phyloP scores from a whole-genome alignment of 352 stramenopile genomes.

The Pythium brachiatum region DNA sequence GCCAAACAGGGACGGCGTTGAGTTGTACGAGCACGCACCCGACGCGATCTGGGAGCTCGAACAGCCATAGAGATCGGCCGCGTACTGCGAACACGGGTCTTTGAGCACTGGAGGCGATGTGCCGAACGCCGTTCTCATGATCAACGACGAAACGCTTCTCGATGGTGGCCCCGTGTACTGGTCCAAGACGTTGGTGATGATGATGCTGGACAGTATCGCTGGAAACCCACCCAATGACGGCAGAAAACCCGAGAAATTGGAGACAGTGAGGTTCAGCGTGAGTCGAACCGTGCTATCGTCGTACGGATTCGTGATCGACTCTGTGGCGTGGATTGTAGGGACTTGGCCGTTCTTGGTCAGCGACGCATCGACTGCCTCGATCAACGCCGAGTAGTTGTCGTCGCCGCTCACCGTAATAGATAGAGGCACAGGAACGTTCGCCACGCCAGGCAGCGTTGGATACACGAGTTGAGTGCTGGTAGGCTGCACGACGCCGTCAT shows the following conservation, averaged over 20 bases:
- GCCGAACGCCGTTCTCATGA: not conserved
- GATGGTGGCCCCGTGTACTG: not conserved
- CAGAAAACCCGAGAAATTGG: not conserved
- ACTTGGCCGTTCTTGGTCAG: not conserved
- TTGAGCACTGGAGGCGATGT: not conserved
- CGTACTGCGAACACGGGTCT: slow-evolving; percentile 7
- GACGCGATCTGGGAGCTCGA: not conserved
- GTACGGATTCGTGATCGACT: not conserved
- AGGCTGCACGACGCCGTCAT: not conserved
- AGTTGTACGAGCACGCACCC: slow-evolving; percentile 13
- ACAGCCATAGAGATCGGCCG: slow-evolving; percentile 1
- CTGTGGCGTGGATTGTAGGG: not conserved
- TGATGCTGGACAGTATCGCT: not conserved
- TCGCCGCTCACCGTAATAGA: not conserved
- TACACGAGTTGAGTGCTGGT: not conserved
- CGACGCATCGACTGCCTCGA: not conserved
- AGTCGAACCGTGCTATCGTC: not conserved
- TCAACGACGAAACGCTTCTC: not conserved
- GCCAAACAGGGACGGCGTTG: not conserved
- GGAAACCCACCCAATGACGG: not conserved
- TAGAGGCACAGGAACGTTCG: not conserved
- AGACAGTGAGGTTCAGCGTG: not conserved
- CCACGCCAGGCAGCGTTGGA: not conserved
- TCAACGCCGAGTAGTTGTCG: not conserved
- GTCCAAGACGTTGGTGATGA: not conserved